Base-by-base conservation (phyloP, 805 yeast species). In the Dipodascus albidus region DNA sequence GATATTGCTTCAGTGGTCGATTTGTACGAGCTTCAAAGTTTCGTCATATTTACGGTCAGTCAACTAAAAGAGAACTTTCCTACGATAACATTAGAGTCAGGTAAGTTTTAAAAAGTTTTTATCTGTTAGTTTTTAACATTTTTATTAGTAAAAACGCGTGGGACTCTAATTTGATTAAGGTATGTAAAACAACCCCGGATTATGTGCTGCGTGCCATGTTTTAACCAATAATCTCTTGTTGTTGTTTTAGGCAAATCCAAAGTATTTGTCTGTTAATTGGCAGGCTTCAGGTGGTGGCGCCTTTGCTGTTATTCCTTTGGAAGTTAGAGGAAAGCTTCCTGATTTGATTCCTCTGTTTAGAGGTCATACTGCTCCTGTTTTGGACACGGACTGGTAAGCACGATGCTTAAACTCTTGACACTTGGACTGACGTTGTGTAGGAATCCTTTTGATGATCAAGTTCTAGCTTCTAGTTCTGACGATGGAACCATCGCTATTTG, bases 231-330 rank as follows among this genome's bases (percentile, higher is more conserved):
- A 3, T 19, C 23, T 3, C 22, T n/a, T 47, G 3, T n/a, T 27
- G 11, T 27, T 27, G 33, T 9, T n/a, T 9, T 38, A 67, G 69
- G 79, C 86, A 58, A 93, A 93, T 67, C 91, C 96, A 41, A 83
- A 85, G 67, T 93, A 80, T 63, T 69, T 93, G 47, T 77, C 96
- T 0, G 84, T 89, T 59, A 89, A 87, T 67, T 89, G 96, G 96
- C 88, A 87, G 55, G 76, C 96, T 31, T 84, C 95, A 9, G 98
- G 98, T 44, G 98, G 98, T 58, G 99, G 99, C 52, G 95, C 98
- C 0, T 90, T 93, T 73, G 96, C 96, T 0, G 86, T 95, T 11
- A 81, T 93, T 56, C 99, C 99, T 1, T 72, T 87, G 23, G 66
- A 67, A 6, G 96, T 91, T 67, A 83, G 80, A 19, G 98, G 99